Conservation (phyloP, 1,139 yeast genomes). For the Hansenula sp. region DNA sequence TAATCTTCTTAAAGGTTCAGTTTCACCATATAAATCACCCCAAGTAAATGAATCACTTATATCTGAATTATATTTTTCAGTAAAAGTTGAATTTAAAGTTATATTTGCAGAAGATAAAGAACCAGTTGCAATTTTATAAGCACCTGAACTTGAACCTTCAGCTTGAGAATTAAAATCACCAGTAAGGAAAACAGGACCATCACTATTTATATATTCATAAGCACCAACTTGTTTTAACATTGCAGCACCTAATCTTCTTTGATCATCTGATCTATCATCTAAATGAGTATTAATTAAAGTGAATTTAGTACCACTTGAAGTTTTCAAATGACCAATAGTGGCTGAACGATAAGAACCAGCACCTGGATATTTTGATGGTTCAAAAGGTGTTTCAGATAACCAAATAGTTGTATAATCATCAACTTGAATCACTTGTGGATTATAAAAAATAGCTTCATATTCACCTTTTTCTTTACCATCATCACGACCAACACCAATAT, state of each 20-base stretch:
- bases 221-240: conserved; percentile 28
- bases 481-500: conserved; percentile 46
- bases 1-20: conserved; percentile 20
- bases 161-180: conserved; percentile 39
- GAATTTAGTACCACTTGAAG: conserved; percentile 22
- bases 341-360: conserved; percentile 41
- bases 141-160: conserved; percentile 25
- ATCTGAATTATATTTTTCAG: conserved; percentile 13
- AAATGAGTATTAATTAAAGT: conserved; percentile 40
- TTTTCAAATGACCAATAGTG: conserved; percentile 33
- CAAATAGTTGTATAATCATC: conserved; percentile 37
- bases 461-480: conserved; percentile 43
- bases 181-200: conserved; percentile 32
- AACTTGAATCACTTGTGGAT: conserved; percentile 29
- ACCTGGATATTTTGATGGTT: conserved; percentile 39
- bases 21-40: conserved; percentile 20
- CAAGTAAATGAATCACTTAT: conserved; percentile 16
- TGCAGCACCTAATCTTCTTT: conserved; percentile 33
- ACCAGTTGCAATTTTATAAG: conserved; percentile 31
- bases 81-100: conserved; percentile 22
- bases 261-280: conserved; percentile 39
- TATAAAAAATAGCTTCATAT: conserved; percentile 40
- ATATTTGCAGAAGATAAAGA: conserved; percentile 19
- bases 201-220: conserved; percentile 26
- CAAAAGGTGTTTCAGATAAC: conserved; percentile 38